Evolutionary conservation across 768 basidiomycete genomes (phyloP).

Genomic region (Scleroderma bovista): DNA sequence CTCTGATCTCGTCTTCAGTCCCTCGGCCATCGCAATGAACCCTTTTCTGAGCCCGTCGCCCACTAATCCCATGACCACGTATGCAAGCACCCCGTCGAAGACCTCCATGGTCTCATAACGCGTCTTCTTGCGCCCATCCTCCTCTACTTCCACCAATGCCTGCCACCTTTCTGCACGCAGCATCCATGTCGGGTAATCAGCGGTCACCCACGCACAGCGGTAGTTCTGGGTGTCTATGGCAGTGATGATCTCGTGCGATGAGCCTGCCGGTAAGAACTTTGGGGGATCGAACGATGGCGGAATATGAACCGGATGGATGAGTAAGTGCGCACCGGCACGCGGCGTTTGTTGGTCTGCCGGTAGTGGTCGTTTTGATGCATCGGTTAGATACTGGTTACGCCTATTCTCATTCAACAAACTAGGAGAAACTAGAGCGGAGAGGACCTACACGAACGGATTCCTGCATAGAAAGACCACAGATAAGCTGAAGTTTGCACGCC

Average conservation of each 20-base stretch:
- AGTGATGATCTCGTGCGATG: constrained; percentile 43
- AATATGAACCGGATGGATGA: constrained; percentile 49
- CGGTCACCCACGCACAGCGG: constrained; percentile 52
- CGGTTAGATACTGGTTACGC: constrained; percentile 44
- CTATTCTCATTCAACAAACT: constrained; percentile 20
- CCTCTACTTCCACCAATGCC: constrained; percentile 39
- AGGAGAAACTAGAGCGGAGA: no score
- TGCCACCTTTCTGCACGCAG: constrained; percentile 60
- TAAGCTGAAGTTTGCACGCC: no score
- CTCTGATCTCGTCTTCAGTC: constrained; percentile 50
- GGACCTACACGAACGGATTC: constrained; percentile 62
- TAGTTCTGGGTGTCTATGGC: constrained; percentile 47
- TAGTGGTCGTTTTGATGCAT: constrained; percentile 36
- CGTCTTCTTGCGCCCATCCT: constrained; percentile 42
- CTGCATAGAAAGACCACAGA: no score
- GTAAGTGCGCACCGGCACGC: constrained; percentile 41
- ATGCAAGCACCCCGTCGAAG: constrained; percentile 52
- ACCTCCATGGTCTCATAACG: constrained; percentile 62
- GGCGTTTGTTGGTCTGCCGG: constrained; percentile 41
- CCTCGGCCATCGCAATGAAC: constrained; percentile 46
- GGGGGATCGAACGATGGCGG: constrained; percentile 51
- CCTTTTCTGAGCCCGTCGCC: constrained; percentile 51
- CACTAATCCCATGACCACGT: constrained; percentile 47
- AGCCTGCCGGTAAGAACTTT: constrained; percentile 27
- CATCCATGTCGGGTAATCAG: constrained; percentile 40